Evolutionary conservation across 805 yeast genomes (phyloP), one percentile per base, ranked within the genome.

Genomic region (Yamadazyma akitaensis): DNA sequence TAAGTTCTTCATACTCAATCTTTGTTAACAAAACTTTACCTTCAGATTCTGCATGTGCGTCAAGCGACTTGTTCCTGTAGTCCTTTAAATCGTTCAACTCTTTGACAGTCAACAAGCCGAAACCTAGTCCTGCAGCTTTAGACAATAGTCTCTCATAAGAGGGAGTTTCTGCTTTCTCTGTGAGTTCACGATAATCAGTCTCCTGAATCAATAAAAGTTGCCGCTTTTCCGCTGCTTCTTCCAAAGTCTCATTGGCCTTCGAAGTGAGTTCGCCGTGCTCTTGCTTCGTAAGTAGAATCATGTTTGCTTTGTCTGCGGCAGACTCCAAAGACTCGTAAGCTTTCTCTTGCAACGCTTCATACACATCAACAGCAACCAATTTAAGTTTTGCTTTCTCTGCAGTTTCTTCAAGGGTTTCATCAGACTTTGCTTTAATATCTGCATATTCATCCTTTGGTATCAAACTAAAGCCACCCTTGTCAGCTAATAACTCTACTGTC

Each of bases 131-230:
- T 6, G 50, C 43, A 31, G 55, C 56, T 19, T 50, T 50, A 2
- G 48, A 12, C 11, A 26, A n/a, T 19, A 52, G 40, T 25, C 35
- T 42, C 30, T 48, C 50, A n/a, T 41, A 43, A 8, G 25, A 21
- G 11, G 53, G 53, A 8, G 37, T 48, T 16, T 50, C 48, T 11
- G 38, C 48, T 10, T 38, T 26, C 40, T 47, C 42, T 17, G 38
- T 43, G 50, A 61, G 51, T 38, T 53, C 51, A n/a, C 44, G 49
- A 45, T 58, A 57, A 43, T 61, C 65, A 26, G 53, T 54, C 14
- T 51, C 49, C 42, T 57, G 50, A n/a, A 61, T 5, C 10, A 49
- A 26, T 18, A 32, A 40, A 40, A 47, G 40, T 10, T 42, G 39
- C 11, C 21, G n/a, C 12, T 31, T 30, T 2, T 12, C 37, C 2